Conservation (phyloP, 805 yeast genomes). For the Myxozyma neotropica region DNA sequence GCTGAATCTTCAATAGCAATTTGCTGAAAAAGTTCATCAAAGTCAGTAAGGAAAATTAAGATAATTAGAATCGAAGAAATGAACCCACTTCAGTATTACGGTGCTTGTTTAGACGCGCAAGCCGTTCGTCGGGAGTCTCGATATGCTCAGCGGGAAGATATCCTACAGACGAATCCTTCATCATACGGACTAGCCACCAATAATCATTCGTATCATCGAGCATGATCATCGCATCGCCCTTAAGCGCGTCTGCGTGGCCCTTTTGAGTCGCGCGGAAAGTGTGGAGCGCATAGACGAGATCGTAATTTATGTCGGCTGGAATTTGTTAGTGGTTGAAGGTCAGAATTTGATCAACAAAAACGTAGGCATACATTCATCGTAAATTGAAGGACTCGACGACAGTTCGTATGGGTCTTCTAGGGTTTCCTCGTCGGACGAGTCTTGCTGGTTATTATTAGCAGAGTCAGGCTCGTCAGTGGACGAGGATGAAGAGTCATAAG, state of each 20-base stretch:
- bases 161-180: constrained; percentile 71
- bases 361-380: constrained; percentile 45
- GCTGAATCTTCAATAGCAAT: not conserved
- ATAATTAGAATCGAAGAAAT: too few species aligned
- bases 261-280: constrained; percentile 92
- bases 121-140: constrained; percentile 86
- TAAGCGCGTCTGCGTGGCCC: constrained; percentile 76
- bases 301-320: constrained; percentile 71
- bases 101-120: constrained; percentile 91
- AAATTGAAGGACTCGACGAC: constrained; percentile 65
- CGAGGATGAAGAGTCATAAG: constrained; percentile 6
- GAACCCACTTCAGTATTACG: constrained; percentile 66
- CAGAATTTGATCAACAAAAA: too few species aligned
- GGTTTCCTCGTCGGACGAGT: constrained; percentile 19
- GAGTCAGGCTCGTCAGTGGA: not conserved
- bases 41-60: too few species aligned
- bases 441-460: constrained; percentile 28
- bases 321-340: not conserved
- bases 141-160: constrained; percentile 96
- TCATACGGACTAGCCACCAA: constrained; percentile 87
- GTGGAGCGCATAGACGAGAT: constrained; percentile 78
- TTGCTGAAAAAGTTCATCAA: not conserved
- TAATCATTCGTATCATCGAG: constrained; percentile 88
- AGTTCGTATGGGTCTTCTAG: constrained; percentile 46
- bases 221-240: constrained; percentile 80